Evolutionary conservation across 192 early-diverging fungal genomes (phyloP), one percentile per base, ranked within the genome.

Genomic region (Podila clonocystis): DNA sequence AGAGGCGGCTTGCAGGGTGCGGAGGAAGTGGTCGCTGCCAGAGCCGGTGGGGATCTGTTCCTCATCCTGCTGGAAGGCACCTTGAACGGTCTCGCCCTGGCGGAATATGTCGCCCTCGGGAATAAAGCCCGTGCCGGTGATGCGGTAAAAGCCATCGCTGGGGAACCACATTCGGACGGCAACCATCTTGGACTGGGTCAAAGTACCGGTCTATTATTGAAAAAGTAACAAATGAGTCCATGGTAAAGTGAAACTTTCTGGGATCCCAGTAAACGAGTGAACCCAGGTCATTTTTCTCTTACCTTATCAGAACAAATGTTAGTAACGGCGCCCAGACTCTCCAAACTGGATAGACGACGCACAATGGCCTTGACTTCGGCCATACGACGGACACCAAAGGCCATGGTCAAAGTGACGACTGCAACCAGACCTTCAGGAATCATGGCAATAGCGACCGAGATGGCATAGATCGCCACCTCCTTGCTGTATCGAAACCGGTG

Each of bases 101-200:
- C 72, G 63, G 52, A 63, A 73, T 2, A 73, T 65, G 5, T 89
- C 86, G 30, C 90, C 90, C 11, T 86, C 80, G 15, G 90, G 90
- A 61, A 85, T 82, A 26, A 92, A 89, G 4, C 90, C 91, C 41
- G 83, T 78, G 49, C 95, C 89, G 0, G 91, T 85, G 50, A 96
- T 87, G 30, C 85, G 84, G 71, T 93, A 95, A 33, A 88, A 84
- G n/a, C 90, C 87, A 63, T 92, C 91, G 31, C 89, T 88, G 5
- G 90, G 89, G 8, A 93, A 91, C 95, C 95, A 97, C 11, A 94
- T 85, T 41, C 90, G 85, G 17, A 91, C 90, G 19, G 95, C 85
- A 9, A 96, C 95, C 97, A 98, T 98, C 73, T 95, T 96, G 57
- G 94, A 93, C 85, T 97, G 95, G 0, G 97, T 98, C 48, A 97